These are phyloP conservation scores for Elsinoe perseae DNA, from an alignment of 2,329 filamentous ascomycete species.

Conservation along the genomic window DNA sequence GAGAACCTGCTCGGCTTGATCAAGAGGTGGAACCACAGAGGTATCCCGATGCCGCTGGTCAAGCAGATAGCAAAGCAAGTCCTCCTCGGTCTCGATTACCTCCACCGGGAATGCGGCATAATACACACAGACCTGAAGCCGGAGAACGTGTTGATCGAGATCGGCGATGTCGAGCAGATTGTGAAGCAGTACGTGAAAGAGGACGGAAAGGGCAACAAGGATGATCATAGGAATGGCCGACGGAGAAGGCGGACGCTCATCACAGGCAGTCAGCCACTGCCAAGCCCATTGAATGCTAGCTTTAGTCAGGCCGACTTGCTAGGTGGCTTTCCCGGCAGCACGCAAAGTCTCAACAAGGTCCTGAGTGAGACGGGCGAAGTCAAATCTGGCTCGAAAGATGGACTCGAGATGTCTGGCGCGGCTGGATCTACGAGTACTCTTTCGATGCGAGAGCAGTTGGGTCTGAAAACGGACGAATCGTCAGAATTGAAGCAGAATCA, in stretches of 20 bases:
- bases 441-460: slow-evolving; percentile 54
- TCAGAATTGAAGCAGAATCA: slow-evolving; percentile 60
- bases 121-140: slow-evolving; percentile 97
- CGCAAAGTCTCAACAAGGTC: slow-evolving; percentile 75
- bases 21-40: slow-evolving; percentile 96
- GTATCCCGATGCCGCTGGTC: slow-evolving; percentile 91
- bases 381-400: slow-evolving; percentile 34
- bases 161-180: slow-evolving; percentile 97
- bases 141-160: slow-evolving; percentile 97
- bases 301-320: slow-evolving; percentile 70
- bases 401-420: slow-evolving; percentile 49
- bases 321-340: slow-evolving; percentile 48
- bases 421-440: slow-evolving; percentile 42
- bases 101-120: slow-evolving; percentile 96
- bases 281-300: slow-evolving; percentile 84
- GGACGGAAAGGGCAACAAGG: slow-evolving; percentile 61
- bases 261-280: slow-evolving; percentile 91
- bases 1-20: slow-evolving; percentile 92
- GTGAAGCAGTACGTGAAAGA: slow-evolving; percentile 93
- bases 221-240: slow-evolving; percentile 85
- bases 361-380: slow-evolving; percentile 56
- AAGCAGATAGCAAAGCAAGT: slow-evolving; percentile 99
- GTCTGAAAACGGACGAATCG: slow-evolving; percentile 48
- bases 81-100: slow-evolving; percentile 85
- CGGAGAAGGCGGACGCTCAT: slow-evolving; percentile 87